Evolutionary conservation across 176 grass and related monocot species (phyloP), one percentile per base, ranked within the genome.

Genomic region (Triticum turgidum): DNA sequence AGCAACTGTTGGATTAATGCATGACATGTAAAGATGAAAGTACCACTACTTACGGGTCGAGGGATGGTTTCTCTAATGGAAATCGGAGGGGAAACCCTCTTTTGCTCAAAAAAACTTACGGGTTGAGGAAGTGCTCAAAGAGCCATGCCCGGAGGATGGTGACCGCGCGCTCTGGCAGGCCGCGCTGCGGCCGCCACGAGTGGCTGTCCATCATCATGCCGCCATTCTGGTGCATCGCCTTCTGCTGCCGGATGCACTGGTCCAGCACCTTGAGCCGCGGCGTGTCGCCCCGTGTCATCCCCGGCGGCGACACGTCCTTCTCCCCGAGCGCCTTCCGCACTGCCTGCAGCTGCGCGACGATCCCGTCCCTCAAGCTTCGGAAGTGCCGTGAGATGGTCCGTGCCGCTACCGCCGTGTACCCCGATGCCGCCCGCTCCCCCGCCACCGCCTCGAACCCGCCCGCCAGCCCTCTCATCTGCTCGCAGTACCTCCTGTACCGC

Each of bases 111-210:
- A 30, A 30, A 30, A 30, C 76, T 90, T 93, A 98, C 95, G 95
- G 95, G 80, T 95, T 93, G 12, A 98, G 89, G 87, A 98, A 98
- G 80, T 98, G 95, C 42, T 98, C 95, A 78, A 98, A 98, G 20
- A 98, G 89, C 95, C 95, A 98, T 0, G 95, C 91, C 5, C 95
- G 95, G 15, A 98, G 95, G 79, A 95, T 87, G 58, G 95, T 93
- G 69, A 98, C 95, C 11, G 95, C 91, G 73, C 91, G 91, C 34
- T 98, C 95, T 0, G 95, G 95, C 0, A 98, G 87, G 14, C 95
- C 95, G 2, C 93, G 88, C 77, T 98, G 95, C 1, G 95, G 95
- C 1, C 95, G 89, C 95, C 95, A 98, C 0, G 95, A 93, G 77
- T 98, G 95, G 76, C 27, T 88, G 10, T 98, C 95, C 93, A 95